phyloP scores from a whole-genome alignment of 2,329 filamentous ascomycete species.

The Botrytis paeoniae region DNA sequence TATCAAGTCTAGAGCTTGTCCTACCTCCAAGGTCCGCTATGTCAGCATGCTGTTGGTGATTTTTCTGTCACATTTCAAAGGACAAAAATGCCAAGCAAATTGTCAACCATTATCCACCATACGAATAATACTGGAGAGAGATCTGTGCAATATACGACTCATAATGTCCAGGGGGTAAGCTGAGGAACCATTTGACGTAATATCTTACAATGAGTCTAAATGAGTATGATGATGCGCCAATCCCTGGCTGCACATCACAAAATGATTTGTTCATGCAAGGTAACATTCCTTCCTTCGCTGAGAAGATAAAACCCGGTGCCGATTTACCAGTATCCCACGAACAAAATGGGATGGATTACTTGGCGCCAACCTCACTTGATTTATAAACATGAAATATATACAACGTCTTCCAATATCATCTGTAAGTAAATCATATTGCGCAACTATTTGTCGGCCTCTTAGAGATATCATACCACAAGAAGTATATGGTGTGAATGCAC shows the following conservation, averaged over 20 bases:
- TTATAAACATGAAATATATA: background rate
- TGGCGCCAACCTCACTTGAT: background rate
- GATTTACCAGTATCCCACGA: background rate
- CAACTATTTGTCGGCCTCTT: background rate
- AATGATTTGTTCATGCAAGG: slow-evolving; percentile 8
- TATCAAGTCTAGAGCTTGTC: background rate
- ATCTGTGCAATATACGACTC: background rate
- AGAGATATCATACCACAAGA: too few species aligned
- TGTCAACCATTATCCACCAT: too few species aligned
- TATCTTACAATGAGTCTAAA: background rate
- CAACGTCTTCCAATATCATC: background rate
- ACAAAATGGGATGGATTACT: background rate
- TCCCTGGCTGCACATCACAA: background rate
- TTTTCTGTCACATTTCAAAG: background rate
- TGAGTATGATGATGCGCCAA: background rate
- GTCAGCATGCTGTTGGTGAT: background rate
- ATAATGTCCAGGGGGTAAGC: background rate
- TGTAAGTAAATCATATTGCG: background rate
- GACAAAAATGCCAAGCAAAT: too few species aligned
- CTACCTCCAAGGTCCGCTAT: background rate
- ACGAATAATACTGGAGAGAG: background rate
- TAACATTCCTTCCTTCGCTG: background rate
- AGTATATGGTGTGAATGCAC: background rate
- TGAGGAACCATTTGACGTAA: background rate
- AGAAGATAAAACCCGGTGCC: background rate